Conservation (phyloP, 1,284 basidiomycete genomes). For the Cryptococcus sp. region DNA sequence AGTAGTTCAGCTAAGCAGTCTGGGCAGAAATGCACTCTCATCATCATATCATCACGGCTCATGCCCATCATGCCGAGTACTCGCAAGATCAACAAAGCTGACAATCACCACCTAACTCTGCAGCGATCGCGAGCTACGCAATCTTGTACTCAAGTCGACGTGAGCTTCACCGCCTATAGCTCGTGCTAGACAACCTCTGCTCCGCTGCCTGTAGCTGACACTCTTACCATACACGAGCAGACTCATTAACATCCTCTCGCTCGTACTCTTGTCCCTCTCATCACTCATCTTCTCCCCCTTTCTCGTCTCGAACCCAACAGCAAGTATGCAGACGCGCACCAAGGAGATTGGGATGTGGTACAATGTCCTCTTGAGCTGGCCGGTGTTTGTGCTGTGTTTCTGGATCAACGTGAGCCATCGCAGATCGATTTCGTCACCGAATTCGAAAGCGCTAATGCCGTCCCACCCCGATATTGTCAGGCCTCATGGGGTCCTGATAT, state of each 20-base stretch:
- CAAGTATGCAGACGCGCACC: conserved; percentile 23
- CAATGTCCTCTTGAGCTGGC: conserved; percentile 50
- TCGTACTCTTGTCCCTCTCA: conserved; percentile 46
- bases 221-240: conserved; percentile 20
- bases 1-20: conserved; percentile 14
- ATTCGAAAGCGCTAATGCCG: background rate
- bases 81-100: conserved; percentile 1
- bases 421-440: no score
- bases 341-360: conserved; percentile 49
- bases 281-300: conserved; percentile 46
- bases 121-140: conserved; percentile 50
- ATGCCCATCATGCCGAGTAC: background rate
- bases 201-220: background rate
- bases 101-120: background rate
- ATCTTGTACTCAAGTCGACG: conserved; percentile 47
- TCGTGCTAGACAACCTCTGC: background rate
- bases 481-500: conserved; percentile 48
- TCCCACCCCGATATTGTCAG: conserved; percentile 10
- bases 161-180: conserved; percentile 15
- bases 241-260: conserved; percentile 51
- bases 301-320: conserved; percentile 20
- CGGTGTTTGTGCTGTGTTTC: conserved; percentile 50
- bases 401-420: conserved; percentile 45
- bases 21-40: background rate
- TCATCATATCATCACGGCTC: background rate